Conservation (phyloP, 305 asterid genomes). For the Lippia alba region DNA sequence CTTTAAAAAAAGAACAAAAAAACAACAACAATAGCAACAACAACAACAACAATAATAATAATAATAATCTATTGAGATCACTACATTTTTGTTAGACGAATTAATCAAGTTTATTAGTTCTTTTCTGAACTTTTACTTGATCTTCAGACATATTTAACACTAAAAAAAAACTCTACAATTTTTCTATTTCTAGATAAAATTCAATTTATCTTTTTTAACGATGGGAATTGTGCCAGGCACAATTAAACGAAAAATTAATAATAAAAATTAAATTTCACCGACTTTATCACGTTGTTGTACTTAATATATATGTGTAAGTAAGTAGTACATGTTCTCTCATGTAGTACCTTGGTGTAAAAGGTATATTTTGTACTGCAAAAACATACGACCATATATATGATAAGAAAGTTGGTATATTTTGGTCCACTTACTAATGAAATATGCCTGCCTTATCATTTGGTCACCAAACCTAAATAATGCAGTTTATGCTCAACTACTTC, state of each 20-base stretch:
- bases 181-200: neutral
- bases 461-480: constrained; percentile 27
- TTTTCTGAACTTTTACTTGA: too few species aligned
- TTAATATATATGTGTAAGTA: neutral
- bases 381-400: constrained; percentile 20
- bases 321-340: constrained; percentile 31
- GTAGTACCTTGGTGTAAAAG: constrained; percentile 39
- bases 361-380: constrained; percentile 46
- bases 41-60: too few species aligned
- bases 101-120: too few species aligned
- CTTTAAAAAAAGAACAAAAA: too few species aligned
- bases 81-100: too few species aligned
- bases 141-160: too few species aligned
- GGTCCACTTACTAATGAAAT: constrained; percentile 39
- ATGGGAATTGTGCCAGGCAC: constrained; percentile 10
- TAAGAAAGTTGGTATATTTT: constrained; percentile 17
- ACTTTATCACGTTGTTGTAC: constrained; percentile 32
- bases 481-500: constrained; percentile 34
- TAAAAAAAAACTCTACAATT: too few species aligned
- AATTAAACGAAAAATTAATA: neutral
- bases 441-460: constrained; percentile 42
- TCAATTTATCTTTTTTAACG: neutral
- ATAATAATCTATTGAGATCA: too few species aligned
- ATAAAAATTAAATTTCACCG: neutral
- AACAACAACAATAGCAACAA: too few species aligned